These are phyloP conservation scores for Galeopsis tetrahit DNA, from an alignment of 257 asterid species.

Conservation along the genomic window DNA sequence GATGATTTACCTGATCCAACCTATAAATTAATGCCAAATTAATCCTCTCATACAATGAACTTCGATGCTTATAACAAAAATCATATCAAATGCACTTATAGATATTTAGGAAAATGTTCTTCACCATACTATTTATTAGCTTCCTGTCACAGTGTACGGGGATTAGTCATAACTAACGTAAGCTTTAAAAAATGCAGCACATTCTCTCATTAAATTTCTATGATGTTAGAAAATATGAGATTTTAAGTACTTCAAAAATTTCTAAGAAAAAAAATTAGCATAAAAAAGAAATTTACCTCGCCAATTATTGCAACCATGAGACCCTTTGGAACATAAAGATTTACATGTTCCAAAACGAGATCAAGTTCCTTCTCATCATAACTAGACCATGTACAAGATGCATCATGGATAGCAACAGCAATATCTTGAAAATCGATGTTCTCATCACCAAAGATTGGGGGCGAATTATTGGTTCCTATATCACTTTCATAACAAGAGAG, in stretches of 20 bases:
- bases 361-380: slow-evolving; percentile 57
- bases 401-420: slow-evolving; percentile 62
- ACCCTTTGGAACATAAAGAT: slow-evolving; percentile 70
- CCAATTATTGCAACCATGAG: slow-evolving; percentile 80
- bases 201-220: background rate
- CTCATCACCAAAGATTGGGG: slow-evolving; percentile 38
- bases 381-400: slow-evolving; percentile 89
- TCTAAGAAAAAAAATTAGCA: slow-evolving; percentile 1
- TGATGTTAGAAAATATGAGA: slow-evolving; percentile 10
- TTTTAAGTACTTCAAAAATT: slow-evolving; percentile 10
- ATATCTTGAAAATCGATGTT: slow-evolving; percentile 45
- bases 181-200: background rate
- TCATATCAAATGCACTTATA: background rate
- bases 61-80: background rate
- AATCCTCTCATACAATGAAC: background rate
- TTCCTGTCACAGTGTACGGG: background rate
- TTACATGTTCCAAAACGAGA: slow-evolving; percentile 62
- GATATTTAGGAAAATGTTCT: background rate
- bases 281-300: slow-evolving; percentile 57
- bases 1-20: slow-evolving; percentile 99
- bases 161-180: background rate
- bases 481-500: slow-evolving; percentile 68
- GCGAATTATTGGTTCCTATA: slow-evolving; percentile 31
- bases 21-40: slow-evolving; percentile 41
- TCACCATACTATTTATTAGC: slow-evolving; percentile 6